Conservation (phyloP, 352 stramenopile species). For the Phytophthora pisi region DNA sequence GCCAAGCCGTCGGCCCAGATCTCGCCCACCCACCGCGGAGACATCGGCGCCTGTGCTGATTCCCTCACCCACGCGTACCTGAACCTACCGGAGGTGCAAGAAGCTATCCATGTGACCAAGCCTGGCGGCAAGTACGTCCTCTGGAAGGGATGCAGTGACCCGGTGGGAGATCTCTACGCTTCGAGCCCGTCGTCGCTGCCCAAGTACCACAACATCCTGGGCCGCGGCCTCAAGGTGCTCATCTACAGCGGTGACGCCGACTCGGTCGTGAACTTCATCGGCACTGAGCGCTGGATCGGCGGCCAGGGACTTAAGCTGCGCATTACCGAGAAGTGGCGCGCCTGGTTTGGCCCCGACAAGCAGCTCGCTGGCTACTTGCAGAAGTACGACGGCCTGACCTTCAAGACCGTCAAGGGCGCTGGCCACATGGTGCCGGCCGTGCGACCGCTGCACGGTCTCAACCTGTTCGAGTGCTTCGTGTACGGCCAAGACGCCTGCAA, state of each 20-base stretch:
- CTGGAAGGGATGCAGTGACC: slow-evolving; percentile 76
- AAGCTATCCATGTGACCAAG: slow-evolving; percentile 58
- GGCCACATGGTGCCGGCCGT: slow-evolving; percentile 91
- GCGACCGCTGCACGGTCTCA: slow-evolving; percentile 72
- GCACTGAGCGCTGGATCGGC: slow-evolving; percentile 89
- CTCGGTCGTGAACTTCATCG: slow-evolving; percentile 86
- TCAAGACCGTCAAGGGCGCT: slow-evolving; percentile 92
- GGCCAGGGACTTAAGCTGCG: slow-evolving; percentile 70
- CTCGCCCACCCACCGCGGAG: slow-evolving; percentile 43
- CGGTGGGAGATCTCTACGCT: slow-evolving; percentile 55
- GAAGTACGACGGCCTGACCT: slow-evolving; percentile 86
- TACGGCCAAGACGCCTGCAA: slow-evolving; percentile 58
- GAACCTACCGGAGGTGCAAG: slow-evolving; percentile 60
- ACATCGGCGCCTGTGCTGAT: slow-evolving; percentile 72
- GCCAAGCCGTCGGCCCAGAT: slow-evolving; percentile 37
- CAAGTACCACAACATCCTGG: slow-evolving; percentile 75
- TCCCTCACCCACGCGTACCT: slow-evolving; percentile 73
- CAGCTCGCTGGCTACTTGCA: slow-evolving; percentile 90
- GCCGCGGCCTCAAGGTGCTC: slow-evolving; percentile 51
- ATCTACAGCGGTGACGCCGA: slow-evolving; percentile 85
- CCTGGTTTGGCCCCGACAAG: slow-evolving; percentile 76
- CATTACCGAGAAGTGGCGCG: slow-evolving; percentile 64
- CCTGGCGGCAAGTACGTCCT: slow-evolving; percentile 36
- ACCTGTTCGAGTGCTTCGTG: slow-evolving; percentile 88
- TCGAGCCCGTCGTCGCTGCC: slow-evolving; percentile 62